phyloP scores from a whole-genome alignment of 805 yeast genomes.

The Candida gorgasii region DNA sequence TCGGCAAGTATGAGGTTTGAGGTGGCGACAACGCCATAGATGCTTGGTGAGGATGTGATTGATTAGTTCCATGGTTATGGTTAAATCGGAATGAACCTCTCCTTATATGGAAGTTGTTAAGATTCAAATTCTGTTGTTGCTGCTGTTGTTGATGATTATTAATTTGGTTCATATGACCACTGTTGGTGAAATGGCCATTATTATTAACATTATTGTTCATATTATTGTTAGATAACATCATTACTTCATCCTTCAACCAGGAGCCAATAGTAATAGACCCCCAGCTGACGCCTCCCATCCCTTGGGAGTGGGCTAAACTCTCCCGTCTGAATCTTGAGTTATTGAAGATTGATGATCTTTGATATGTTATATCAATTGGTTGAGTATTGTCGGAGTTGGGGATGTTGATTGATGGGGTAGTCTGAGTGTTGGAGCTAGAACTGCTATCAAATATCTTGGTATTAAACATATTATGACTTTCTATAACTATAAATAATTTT shows the following conservation, averaged over 20 bases:
- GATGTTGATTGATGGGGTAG: constrained; percentile 28
- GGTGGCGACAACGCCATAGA: constrained; percentile 55
- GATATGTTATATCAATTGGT: constrained; percentile 46
- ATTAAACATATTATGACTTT: constrained; percentile 34
- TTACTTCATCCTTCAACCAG: constrained; percentile 92
- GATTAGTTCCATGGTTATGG: constrained; percentile 14
- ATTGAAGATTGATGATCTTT: constrained; percentile 42
- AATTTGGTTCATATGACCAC: constrained; percentile 13
- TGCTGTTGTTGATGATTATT: not conserved
- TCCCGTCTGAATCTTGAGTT: constrained; percentile 70
- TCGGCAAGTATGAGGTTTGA: constrained; percentile 79
- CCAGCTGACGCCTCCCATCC: constrained; percentile 98
- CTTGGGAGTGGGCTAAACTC: constrained; percentile 92
- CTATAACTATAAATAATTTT: not conserved
- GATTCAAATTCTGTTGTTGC: constrained; percentile 4
- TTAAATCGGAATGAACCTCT: constrained; percentile 37
- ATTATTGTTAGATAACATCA: constrained; percentile 45
- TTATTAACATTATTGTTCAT: constrained; percentile 18
- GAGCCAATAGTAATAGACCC: constrained; percentile 93
- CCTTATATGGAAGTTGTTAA: constrained; percentile 14
- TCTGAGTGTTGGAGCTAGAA: constrained; percentile 2
- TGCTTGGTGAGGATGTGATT: constrained; percentile 20
- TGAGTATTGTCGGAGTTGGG: constrained; percentile 30
- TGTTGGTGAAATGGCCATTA: constrained; percentile 18
- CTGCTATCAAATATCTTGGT: constrained; percentile 40